Base-by-base conservation (phyloP, 106 monocot genomes). In the Dioscorea dumetorum region DNA sequence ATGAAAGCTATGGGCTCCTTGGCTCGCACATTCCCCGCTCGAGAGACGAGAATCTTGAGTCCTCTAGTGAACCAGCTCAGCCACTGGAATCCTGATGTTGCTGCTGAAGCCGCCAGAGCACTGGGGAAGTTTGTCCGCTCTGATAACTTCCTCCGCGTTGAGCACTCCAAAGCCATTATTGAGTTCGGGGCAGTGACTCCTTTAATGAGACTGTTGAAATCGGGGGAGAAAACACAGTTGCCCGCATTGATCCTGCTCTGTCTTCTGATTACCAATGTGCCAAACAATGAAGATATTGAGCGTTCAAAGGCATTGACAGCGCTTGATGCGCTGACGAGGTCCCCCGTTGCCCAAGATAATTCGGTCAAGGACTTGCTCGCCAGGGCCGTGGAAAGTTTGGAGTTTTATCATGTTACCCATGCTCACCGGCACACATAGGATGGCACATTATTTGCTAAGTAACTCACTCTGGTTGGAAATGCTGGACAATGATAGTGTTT, bases 141-240 rank as follows among this genome's bases (percentile, higher is more conserved):
- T 0, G 85, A 77, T 10, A 90, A 90, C 49, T 85, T 85, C 67
- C 67, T 77, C 58, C 50, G 57, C 19, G 48, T 70, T n/a, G 76
- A 80, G 66, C 82, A 90, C 31, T 90, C 77, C 0, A 90, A 85
- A 67, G 72, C 82, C 2, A 83, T 90, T 19, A 74, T 85, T 53
- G 85, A 85, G 33, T 80, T 76, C 16, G 75, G 61, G 8, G 85
- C 64, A 0, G 75, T 90, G 8, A 48, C 74, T 9, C 67, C 58
- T 0, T 33, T 85, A 66, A 70, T 85, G 50, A 80, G 78, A 34
- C 34, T 90, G 78, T 59, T 83, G 20, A 71, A 72, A 32, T 32
- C 72, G 2, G 77, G 82, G 18, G 90, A 90, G 22, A 79, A 75
- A 63, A 65, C 80, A 15, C 85, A 90, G 49, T 33, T 90, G 73